Evolutionary conservation across 305 asterid species (phyloP), one percentile per base, ranked within the genome.

Genomic region (Fraxinus sp.): DNA sequence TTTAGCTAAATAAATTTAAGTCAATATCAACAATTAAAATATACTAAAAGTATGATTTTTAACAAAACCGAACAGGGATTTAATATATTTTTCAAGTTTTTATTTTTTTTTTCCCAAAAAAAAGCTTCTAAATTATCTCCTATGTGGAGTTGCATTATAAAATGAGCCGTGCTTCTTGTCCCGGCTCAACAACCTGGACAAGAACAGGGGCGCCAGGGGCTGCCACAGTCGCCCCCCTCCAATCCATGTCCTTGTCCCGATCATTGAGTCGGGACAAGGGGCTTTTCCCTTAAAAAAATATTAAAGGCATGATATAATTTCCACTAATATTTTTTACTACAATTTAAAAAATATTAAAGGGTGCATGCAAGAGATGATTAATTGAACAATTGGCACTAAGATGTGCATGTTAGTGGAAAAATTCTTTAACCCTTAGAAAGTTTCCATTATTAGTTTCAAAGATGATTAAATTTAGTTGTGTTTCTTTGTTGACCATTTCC

Each of bases 351-450:
- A 78, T 28, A 20, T 26, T 26, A 74, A 85, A 75, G 74, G 68
- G 41, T 79, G 76, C 85, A 62, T 22, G 70, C 10, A 59, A 59
- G 70, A 59, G 10, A 16, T 1, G 64, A 52, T 52, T 52, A 52
- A 52, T 52, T 52, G n/a, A 52, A 52, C 64, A 20, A 81, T 78
- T 37, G 77, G 10, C 77, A 71, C 75, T 37, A 30, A 26, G 77
- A 78, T 39, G 32, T 18, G 77, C 37, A 75, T 43, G 59, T 39
- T 81, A 77, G 84, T 84, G 85, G 87, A 81, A 28, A 5, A 77
- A 3, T 72, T 72, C 20, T 84, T 78, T 72, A 78, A 22, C 20
- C 68, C 62, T 14, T 3, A 1, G 13, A 18, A 62, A 62, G 71
- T 62, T 7, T 62, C 71, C 20, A 62, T 62, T 62, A 62, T 62